Conservation (phyloP, 108 stramenopile genomes). For the Cyclostephanos invisitatus region DNA sequence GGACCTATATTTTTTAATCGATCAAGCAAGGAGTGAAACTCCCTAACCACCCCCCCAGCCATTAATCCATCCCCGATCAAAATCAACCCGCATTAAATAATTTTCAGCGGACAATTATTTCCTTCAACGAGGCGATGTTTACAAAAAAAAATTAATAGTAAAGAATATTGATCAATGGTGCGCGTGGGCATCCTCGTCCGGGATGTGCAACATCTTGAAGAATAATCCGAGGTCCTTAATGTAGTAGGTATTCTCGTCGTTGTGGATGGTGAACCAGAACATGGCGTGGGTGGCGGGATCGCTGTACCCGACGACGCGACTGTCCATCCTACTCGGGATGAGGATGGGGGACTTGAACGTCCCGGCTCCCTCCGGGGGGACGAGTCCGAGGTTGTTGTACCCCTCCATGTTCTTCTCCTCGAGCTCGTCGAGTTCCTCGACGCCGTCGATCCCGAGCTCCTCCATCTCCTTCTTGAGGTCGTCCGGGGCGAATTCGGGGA, state of each 20-base stretch:
- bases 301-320: conserved; percentile 83
- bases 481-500: conserved; percentile 71
- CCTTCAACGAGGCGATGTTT: not conserved
- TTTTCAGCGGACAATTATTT: not conserved
- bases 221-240: conserved; percentile 90
- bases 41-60: not conserved
- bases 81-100: not conserved
- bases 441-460: conserved; percentile 79
- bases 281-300: conserved; percentile 89
- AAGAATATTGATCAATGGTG: conserved; percentile 7
- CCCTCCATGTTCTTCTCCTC: conserved; percentile 86
- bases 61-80: not conserved
- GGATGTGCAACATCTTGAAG: conserved; percentile 92
- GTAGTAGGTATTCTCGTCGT: conserved; percentile 88
- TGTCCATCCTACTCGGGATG: conserved; percentile 78
- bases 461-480: conserved; percentile 85
- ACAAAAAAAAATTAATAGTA: not conserved
- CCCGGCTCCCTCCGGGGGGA: conserved; percentile 86
- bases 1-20: not conserved
- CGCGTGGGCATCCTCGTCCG: conserved; percentile 60
- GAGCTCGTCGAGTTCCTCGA: conserved; percentile 86
- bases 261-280: conserved; percentile 95
- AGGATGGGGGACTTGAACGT: conserved; percentile 84
- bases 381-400: conserved; percentile 86
- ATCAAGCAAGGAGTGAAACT: not conserved